Percentiles rank a stretch among this genome's conserved stretches.
These are phyloP conservation scores for Xanthoceras sorbifolium DNA, from an alignment of 345 rosid genomes.

Conservation along the genomic window DNA sequence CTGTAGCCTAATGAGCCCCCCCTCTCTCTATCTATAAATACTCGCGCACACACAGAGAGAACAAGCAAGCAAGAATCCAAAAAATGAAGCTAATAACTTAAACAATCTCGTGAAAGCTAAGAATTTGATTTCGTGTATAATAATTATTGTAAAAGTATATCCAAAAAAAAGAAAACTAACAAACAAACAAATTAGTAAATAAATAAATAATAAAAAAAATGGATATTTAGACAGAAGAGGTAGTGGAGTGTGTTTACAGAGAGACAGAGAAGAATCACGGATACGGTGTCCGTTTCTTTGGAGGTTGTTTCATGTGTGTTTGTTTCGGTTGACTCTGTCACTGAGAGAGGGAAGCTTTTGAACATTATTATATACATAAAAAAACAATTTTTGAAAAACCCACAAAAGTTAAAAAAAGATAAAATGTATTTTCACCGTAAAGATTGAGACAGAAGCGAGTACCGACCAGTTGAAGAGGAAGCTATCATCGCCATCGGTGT, in stretches of 20 bases:
- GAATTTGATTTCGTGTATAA: slow-evolving; percentile 13
- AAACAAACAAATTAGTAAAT: too few relatives aligned
- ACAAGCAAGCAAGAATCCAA: slow-evolving; percentile 4
- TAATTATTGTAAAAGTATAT: background rate
- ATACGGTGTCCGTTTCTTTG: slow-evolving; percentile 32
- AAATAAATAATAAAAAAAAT: background rate
- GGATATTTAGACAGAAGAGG: background rate
- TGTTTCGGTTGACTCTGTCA: too few relatives aligned
- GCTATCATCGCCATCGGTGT: background rate
- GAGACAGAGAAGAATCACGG: slow-evolving; percentile 50
- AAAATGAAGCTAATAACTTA: background rate
- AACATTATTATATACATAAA: background rate
- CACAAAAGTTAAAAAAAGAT: background rate
- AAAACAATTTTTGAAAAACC: too few relatives aligned
- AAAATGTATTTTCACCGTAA: background rate
- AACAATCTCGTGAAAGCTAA: slow-evolving; percentile 38
- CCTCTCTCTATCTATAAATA: slow-evolving; percentile 15
- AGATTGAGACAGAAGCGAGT: background rate
- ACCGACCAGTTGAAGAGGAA: background rate
- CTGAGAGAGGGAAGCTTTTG: background rate
- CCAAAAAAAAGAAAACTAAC: background rate
- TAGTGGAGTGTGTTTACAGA: background rate
- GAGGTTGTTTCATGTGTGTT: slow-evolving; percentile 17
- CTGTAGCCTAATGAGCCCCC: background rate
- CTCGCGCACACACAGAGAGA: slow-evolving; percentile 6